Conservation (phyloP, 495 filamentous ascomycete species). For the Daldinia concentrica region DNA sequence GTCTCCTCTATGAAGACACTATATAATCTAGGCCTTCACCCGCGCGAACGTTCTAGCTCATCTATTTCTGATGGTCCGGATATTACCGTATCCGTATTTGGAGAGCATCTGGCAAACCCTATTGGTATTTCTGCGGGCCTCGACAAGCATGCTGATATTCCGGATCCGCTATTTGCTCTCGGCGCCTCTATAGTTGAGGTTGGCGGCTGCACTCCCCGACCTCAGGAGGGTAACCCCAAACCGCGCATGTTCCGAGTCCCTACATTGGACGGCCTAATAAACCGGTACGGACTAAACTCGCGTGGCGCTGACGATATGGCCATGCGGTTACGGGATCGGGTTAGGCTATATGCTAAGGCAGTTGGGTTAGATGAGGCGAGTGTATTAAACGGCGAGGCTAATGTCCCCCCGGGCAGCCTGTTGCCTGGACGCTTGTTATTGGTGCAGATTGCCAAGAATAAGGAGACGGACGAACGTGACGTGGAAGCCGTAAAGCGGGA, state of each 20-base stretch:
- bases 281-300: constrained; percentile 94
- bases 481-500: constrained; percentile 83
- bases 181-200: constrained; percentile 89
- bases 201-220: constrained; percentile 84
- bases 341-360: constrained; percentile 76
- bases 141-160: constrained; percentile 91
- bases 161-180: constrained; percentile 80
- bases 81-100: constrained; percentile 73
- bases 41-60: constrained; percentile 70
- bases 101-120: constrained; percentile 79
- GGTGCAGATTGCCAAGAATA: constrained; percentile 99
- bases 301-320: constrained; percentile 89
- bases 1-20: constrained; percentile 73
- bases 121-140: constrained; percentile 92
- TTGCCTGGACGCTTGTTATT: constrained; percentile 77
- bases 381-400: constrained; percentile 74
- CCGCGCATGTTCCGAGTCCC: constrained; percentile 89
- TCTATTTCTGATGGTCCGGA: constrained; percentile 26
- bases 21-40: constrained; percentile 71
- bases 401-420: constrained; percentile 76
- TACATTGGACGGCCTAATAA: constrained; percentile 84
- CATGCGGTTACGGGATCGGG: constrained; percentile 76
- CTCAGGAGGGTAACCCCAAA: constrained; percentile 85
- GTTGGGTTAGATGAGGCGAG: constrained; percentile 74
- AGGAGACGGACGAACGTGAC: constrained; percentile 82